phyloP scores from a whole-genome alignment of 148 eudicot species.

The Rheum nobile region DNA sequence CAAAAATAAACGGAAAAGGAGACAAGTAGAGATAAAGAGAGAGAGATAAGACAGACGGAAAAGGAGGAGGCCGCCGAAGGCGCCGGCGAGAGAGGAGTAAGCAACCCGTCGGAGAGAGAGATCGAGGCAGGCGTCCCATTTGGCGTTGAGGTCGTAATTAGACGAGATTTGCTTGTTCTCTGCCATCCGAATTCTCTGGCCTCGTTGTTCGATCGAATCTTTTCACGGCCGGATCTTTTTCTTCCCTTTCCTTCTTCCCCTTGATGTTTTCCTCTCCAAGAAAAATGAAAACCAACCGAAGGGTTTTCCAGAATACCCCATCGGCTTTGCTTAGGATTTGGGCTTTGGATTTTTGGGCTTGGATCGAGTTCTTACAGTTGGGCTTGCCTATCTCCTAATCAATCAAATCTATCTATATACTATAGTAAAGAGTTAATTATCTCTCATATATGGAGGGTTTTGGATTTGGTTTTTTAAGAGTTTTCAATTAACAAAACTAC shows the following conservation, averaged over 20 bases:
- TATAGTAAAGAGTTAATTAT: no score
- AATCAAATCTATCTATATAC: no score
- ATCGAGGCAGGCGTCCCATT: conserved; percentile 84
- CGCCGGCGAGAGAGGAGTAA: conserved; percentile 62
- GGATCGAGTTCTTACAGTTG: no score
- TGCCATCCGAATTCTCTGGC: conserved; percentile 23
- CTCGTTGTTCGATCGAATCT: not conserved
- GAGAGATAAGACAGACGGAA: conserved; percentile 40
- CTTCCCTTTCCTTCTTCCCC: not conserved
- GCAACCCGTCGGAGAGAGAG: conserved; percentile 65
- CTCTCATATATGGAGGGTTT: no score
- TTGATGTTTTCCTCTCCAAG: no score
- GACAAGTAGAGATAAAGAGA: not conserved
- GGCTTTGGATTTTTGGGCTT: no score
- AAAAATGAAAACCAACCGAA: no score
- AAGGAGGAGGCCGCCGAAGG: conserved; percentile 64
- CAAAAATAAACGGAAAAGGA: not conserved
- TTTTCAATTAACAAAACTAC: no score
- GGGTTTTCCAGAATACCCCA: no score
- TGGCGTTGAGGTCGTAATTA: conserved; percentile 47
- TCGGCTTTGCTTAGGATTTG: no score
- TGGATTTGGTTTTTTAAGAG: no score
- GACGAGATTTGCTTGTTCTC: conserved; percentile 35
- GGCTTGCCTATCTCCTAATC: no score
- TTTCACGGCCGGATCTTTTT: not conserved